Conservation (phyloP, 129 eudicot species). For the Artemisia tridentata region DNA sequence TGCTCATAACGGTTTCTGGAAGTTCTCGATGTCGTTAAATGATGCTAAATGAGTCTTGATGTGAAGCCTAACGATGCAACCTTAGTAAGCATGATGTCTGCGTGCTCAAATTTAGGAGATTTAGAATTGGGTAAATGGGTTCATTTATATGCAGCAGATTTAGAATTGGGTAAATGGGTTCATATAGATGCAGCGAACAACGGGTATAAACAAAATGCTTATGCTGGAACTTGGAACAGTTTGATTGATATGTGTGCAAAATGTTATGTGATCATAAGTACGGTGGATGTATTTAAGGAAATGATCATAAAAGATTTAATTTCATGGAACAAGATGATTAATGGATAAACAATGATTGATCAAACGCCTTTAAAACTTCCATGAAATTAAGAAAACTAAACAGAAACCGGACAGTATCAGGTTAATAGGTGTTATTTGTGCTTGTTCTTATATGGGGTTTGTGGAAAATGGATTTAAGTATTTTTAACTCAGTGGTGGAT, state of each 20-base stretch:
- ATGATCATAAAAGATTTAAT: conserved; percentile 56
- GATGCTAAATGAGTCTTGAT: too few relatives aligned
- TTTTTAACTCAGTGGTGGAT: conserved; percentile 49
- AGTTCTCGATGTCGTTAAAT: too few relatives aligned
- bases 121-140: too few relatives aligned
- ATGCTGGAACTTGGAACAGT: conserved; percentile 59
- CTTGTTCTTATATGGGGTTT: conserved; percentile 83
- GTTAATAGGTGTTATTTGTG: conserved; percentile 62
- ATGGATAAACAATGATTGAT: conserved; percentile 66
- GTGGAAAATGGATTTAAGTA: conserved; percentile 51
- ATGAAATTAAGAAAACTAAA: conserved; percentile 46
- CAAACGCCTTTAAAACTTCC: conserved; percentile 48
- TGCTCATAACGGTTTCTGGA: too few relatives aligned
- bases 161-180: conserved; percentile 76
- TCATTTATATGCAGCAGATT: conserved; percentile 23
- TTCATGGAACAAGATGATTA: conserved; percentile 74
- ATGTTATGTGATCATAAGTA: conserved; percentile 59
- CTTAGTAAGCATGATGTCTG: too few relatives aligned
- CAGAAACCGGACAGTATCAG: conserved; percentile 70
- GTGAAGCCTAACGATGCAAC: too few relatives aligned
- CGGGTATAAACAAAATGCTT: conserved; percentile 50
- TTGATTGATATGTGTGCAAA: conserved; percentile 80
- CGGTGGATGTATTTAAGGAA: conserved; percentile 42
- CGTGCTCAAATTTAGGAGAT: too few relatives aligned
- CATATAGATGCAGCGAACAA: conserved; percentile 48